Conservation (phyloP, 148 eudicot genomes). For the Fagopyrum tataricum region DNA sequence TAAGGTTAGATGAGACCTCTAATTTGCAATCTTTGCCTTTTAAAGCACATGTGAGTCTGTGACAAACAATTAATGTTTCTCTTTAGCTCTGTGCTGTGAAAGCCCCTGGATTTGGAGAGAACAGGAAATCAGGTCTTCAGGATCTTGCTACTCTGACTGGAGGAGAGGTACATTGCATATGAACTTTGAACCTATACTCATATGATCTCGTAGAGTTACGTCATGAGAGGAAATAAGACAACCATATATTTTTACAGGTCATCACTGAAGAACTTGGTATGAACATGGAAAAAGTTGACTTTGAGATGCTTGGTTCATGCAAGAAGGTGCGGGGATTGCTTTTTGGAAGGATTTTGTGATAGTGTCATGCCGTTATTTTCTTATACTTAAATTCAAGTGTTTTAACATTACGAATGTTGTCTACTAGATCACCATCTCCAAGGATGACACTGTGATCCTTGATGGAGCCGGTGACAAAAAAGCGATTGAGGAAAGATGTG, state of each 20-base stretch:
- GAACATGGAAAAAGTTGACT: conserved; percentile 73
- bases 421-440: conserved; percentile 66
- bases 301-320: conserved; percentile 81
- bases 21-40: background rate
- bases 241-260: conserved; percentile 28
- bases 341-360: background rate
- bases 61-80: background rate
- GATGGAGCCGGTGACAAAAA: conserved; percentile 94
- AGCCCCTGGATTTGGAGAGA: conserved; percentile 97
- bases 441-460: conserved; percentile 87
- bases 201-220: background rate
- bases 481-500: conserved; percentile 82
- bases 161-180: conserved; percentile 40
- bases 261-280: conserved; percentile 90
- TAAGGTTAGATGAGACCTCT: conserved; percentile 40
- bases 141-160: conserved; percentile 91
- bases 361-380: background rate
- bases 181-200: background rate
- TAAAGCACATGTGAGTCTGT: background rate
- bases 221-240: background rate
- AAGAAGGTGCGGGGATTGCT: conserved; percentile 45
- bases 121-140: conserved; percentile 67
- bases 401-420: background rate
- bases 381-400: background rate
- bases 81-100: conserved; percentile 81